Evolutionary conservation across 306 rosid species (phyloP).

Genomic region (Sesbania bispinosa): DNA sequence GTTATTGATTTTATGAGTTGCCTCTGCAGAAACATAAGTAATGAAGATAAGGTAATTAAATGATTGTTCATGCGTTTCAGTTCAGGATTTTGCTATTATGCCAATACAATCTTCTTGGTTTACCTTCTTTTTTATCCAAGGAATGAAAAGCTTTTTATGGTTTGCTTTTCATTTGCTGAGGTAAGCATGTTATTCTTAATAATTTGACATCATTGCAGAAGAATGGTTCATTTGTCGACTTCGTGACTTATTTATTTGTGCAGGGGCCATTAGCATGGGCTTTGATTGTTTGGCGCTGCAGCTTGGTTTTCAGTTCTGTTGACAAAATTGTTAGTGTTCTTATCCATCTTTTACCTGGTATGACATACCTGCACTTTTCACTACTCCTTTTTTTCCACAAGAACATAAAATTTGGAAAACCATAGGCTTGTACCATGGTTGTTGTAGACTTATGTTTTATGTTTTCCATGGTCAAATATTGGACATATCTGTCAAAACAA

Average conservation of each 20-base stretch:
- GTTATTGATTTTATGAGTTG: neutral
- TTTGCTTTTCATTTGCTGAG: constrained; percentile 88
- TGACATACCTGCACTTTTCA: constrained; percentile 13
- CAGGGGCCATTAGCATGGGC: constrained; percentile 93
- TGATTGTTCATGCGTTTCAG: constrained; percentile 37
- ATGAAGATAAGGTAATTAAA: constrained; percentile 17
- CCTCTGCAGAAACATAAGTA: neutral
- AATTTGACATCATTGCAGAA: constrained; percentile 3
- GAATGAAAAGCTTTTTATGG: constrained; percentile 75
- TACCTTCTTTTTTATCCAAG: constrained; percentile 62
- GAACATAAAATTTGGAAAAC: neutral
- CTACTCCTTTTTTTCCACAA: neutral
- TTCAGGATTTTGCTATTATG: constrained; percentile 81
- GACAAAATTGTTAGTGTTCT: constrained; percentile 84
- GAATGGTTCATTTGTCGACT: neutral
- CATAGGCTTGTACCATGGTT: neutral
- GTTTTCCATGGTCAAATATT: neutral
- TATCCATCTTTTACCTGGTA: constrained; percentile 77
- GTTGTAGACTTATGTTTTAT: neutral
- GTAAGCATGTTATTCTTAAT: constrained; percentile 34
- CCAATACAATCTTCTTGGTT: constrained; percentile 72
- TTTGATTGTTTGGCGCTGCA: constrained; percentile 82
- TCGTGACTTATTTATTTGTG: constrained; percentile 17
- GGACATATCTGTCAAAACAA: neutral
- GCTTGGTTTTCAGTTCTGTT: constrained; percentile 75